Evolutionary conservation across 2,329 filamentous ascomycete genomes (phyloP).

Genomic region (Pseudocercospora musae): DNA sequence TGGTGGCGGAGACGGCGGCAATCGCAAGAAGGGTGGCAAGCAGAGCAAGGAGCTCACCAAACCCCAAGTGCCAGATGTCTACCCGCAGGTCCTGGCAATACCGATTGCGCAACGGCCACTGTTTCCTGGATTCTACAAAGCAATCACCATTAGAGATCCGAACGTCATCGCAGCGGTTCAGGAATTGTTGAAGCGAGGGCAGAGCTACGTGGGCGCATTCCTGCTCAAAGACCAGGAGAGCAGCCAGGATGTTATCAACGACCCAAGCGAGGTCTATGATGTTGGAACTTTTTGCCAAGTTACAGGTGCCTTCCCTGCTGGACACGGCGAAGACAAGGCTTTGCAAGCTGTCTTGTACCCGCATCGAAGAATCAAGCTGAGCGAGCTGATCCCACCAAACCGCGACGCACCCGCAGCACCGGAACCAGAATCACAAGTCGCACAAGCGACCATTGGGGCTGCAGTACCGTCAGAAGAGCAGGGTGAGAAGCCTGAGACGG

Average conservation of each 20-base stretch:
- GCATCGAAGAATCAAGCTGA: conserved; percentile 89
- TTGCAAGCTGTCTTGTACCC: conserved; percentile 94
- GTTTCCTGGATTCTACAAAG: conserved; percentile 98
- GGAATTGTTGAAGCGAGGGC: conserved; percentile 93
- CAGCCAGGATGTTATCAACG: conserved; percentile 91
- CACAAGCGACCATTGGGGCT: conserved; percentile 46
- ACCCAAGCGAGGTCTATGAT: conserved; percentile 86
- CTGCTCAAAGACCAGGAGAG: conserved; percentile 94
- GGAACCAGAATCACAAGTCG: conserved; percentile 52
- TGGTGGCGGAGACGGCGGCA: conserved; percentile 52
- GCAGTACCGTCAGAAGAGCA: conserved; percentile 4
- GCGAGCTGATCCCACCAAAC: conserved; percentile 70
- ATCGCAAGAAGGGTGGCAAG: conserved; percentile 67
- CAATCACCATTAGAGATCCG: conserved; percentile 90
- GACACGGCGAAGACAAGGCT: conserved; percentile 69
- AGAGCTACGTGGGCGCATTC: conserved; percentile 96
- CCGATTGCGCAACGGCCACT: conserved; percentile 90
- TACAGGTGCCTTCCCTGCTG: conserved; percentile 87
- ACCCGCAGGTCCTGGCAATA: conserved; percentile 96
- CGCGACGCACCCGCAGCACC: conserved; percentile 44
- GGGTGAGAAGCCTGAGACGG: conserved; percentile 40
- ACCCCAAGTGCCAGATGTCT: conserved; percentile 86
- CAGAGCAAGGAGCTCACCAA: conserved; percentile 73
- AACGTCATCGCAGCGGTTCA: conserved; percentile 89
- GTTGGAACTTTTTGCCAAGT: conserved; percentile 97